Base-by-base conservation (phyloP, 768 basidiomycete species). In the Tephrocybe rancida region DNA sequence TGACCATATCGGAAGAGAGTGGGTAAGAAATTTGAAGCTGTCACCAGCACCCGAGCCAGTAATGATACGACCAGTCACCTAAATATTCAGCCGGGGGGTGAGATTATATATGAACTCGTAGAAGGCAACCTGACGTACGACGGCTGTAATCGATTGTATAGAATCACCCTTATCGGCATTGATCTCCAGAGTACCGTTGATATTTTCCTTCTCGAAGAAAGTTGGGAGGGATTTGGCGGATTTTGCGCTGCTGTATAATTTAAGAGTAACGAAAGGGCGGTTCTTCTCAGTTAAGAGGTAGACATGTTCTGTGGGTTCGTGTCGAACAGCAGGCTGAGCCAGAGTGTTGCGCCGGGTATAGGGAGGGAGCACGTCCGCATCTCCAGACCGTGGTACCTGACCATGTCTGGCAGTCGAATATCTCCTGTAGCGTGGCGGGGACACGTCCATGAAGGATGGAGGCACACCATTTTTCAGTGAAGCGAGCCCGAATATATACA, bases 181-280 rank as follows among this genome's bases (percentile, higher is more conserved):
- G 56, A 82, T 62, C 59, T 80, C 75, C 43, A 82, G 67, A 35
- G 66, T 68, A 38, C 78, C 79, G 47, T 67, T 77, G 67, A 82
- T 75, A 44, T 74, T 73, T 64, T 81, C 79, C 68, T 79, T 81
- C 71, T 83, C 80, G 60, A 76, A 78, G 64, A 78, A 80, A 19
- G 77, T 78, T 8, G 81, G 80, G 29, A 81, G 65, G 47, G 78
- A 79, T 50, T 76, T 77, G 9, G 75, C 67, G 3, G 80, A 80
- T 63, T 78, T 80, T 11, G 80, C 80, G 59, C 78, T 80, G 69
- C 79, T 82, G 63, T 64, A 68, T 53, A 81, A 65, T 46, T 70
- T 76, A 50, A 81, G 73, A 39, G 74, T 73, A 47, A 76, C 69
- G 74, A 76, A 78, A 51, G 77, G 73, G 41, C 64, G 71, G 49